These are phyloP conservation scores for Apiotrichum porosum DNA, from an alignment of 1,284 basidiomycete species.

Conservation along the genomic window DNA sequence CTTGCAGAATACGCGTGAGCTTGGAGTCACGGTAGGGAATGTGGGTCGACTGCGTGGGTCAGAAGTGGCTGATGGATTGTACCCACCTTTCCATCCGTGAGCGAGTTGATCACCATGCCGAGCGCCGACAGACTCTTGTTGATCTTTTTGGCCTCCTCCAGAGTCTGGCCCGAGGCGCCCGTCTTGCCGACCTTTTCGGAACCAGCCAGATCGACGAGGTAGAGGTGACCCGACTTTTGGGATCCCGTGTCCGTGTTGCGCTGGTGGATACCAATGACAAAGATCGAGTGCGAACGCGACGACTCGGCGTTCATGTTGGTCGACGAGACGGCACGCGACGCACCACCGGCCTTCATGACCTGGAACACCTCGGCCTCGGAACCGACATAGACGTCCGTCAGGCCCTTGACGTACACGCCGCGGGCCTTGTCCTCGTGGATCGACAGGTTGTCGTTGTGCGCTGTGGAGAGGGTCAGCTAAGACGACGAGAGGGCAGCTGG, in stretches of 20 bases:
- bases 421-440: slow-evolving; percentile 97
- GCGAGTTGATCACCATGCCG: slow-evolving; percentile 98
- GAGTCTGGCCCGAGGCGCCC: slow-evolving; percentile 94
- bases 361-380: slow-evolving; percentile 96
- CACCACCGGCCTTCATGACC: slow-evolving; percentile 95
- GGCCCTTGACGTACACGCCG: slow-evolving; percentile 96
- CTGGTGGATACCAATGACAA: slow-evolving; percentile 95
- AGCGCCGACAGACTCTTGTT: slow-evolving; percentile 97
- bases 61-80: not conserved
- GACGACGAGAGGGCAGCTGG: not conserved
- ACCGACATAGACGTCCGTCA: slow-evolving; percentile 97
- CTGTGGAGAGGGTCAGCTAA: slow-evolving; percentile 53
- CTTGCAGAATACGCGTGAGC: slow-evolving; percentile 98
- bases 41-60: slow-evolving; percentile 70
- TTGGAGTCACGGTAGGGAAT: slow-evolving; percentile 99
- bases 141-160: slow-evolving; percentile 99
- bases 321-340: slow-evolving; percentile 84
- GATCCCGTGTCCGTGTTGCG: slow-evolving; percentile 93
- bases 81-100: slow-evolving; percentile 88
- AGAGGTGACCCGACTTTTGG: slow-evolving; percentile 93
- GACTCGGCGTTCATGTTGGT: slow-evolving; percentile 99
- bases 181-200: slow-evolving; percentile 99
- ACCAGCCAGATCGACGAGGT: slow-evolving; percentile 96
- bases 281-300: slow-evolving; percentile 98
- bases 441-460: slow-evolving; percentile 97